phyloP scores from a whole-genome alignment of 352 stramenopile species.

The Phytophthora rubi region DNA sequence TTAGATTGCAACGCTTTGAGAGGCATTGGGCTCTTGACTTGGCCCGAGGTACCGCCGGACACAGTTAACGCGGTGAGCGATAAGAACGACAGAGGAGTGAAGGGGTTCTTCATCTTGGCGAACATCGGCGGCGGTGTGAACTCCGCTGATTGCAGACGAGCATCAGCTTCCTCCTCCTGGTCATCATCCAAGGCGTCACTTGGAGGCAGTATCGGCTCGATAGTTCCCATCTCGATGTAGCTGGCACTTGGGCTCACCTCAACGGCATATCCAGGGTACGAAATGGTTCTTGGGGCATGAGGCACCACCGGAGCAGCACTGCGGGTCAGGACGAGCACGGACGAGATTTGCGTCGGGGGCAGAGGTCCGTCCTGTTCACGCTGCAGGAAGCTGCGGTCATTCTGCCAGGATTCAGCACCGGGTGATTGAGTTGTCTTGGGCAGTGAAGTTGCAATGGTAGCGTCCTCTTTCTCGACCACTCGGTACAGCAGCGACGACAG shows the following conservation, averaged over 20 bases:
- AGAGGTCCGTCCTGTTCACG: constrained; percentile 36
- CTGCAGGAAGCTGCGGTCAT: constrained; percentile 61
- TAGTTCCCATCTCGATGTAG: constrained; percentile 63
- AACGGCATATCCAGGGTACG: constrained; percentile 52
- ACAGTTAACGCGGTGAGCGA: background rate
- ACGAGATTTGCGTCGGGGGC: constrained; percentile 40
- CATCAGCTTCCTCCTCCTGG: constrained; percentile 1
- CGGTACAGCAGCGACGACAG: constrained; percentile 65
- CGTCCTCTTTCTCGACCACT: constrained; percentile 65
- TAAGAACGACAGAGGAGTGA: constrained; percentile 24
- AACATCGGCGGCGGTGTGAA: constrained; percentile 60
- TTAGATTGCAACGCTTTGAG: constrained; percentile 18
- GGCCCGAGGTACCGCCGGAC: background rate
- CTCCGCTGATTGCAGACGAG: constrained; percentile 20
- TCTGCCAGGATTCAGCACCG: constrained; percentile 46
- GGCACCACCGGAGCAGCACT: constrained; percentile 33
- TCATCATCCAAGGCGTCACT: constrained; percentile 21
- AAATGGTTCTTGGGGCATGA: constrained; percentile 44
- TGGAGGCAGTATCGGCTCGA: constrained; percentile 59
- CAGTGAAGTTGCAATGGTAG: background rate
- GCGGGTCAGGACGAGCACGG: constrained; percentile 29
- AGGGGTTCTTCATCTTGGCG: constrained; percentile 41
- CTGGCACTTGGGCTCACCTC: constrained; percentile 59
- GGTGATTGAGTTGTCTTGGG: background rate
- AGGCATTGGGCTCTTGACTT: constrained; percentile 12